Percentiles rank a stretch among this genome's conserved stretches.
These are phyloP conservation scores for Phanerochaete carnosa DNA, from an alignment of 768 basidiomycete species.

Conservation along the genomic window DNA sequence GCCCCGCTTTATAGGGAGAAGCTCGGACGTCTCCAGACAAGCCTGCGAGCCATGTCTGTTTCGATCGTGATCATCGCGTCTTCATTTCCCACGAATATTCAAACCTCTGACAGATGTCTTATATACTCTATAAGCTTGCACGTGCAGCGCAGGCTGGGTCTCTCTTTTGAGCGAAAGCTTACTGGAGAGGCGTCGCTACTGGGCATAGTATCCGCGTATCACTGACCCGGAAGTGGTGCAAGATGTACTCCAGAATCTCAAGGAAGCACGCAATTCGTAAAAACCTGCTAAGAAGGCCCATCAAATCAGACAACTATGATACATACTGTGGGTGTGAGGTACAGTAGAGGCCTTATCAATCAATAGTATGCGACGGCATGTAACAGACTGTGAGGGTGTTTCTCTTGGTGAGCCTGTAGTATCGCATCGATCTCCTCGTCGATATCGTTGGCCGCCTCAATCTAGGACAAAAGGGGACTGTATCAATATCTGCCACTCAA, in stretches of 20 bases:
- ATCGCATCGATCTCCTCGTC: slow-evolving; percentile 91
- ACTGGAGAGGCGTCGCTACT: too few species aligned
- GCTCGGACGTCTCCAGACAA: background rate
- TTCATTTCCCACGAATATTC: slow-evolving; percentile 54
- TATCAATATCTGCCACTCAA: background rate
- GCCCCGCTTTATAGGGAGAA: slow-evolving; percentile 17
- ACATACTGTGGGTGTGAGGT: background rate
- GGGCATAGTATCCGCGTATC: too few species aligned
- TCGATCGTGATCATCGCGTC: slow-evolving; percentile 44
- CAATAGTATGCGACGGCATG: slow-evolving; percentile 93
- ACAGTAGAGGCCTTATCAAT: slow-evolving; percentile 11
- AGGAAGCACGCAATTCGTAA: slow-evolving; percentile 11
- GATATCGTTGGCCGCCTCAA: slow-evolving; percentile 81
- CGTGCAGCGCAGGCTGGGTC: too few species aligned
- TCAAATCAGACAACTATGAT: background rate
- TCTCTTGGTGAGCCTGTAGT: slow-evolving; percentile 79
- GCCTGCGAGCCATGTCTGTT: slow-evolving; percentile 3
- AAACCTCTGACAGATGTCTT: background rate
- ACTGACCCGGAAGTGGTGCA: slow-evolving; percentile 2
- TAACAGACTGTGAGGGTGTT: slow-evolving; percentile 87
- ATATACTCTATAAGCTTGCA: background rate
- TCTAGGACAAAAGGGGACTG: slow-evolving; percentile 42
- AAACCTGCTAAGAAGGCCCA: background rate
- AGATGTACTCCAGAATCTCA: slow-evolving; percentile 7
- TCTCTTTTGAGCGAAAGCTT: too few species aligned